Percentiles rank a stretch among this genome's conserved stretches.
Evolutionary conservation across 1,139 yeast genomes (phyloP).

Genomic region (Protomyces pachydermus): DNA sequence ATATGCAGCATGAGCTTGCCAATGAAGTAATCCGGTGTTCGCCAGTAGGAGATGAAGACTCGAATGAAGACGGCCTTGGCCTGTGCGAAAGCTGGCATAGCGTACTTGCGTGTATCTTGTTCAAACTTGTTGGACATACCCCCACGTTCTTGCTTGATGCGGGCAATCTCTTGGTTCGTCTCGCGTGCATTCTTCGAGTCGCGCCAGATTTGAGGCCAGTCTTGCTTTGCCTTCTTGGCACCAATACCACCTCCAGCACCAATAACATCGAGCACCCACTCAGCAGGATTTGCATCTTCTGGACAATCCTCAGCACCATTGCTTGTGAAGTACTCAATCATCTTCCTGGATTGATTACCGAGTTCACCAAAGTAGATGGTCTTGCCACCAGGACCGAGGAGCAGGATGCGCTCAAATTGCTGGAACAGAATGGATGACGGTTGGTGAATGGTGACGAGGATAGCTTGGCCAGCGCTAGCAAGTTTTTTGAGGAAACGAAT

Average conservation of each 20-base stretch:
- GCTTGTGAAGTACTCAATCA: slow-evolving; percentile 63
- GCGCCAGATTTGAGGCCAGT: slow-evolving; percentile 63
- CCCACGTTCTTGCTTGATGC: not conserved
- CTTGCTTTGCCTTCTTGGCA: slow-evolving; percentile 60
- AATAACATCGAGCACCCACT: slow-evolving; percentile 73
- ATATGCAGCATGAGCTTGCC: slow-evolving; percentile 55
- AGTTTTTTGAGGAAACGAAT: slow-evolving; percentile 55
- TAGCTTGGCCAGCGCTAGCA: slow-evolving; percentile 60
- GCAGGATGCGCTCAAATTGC: slow-evolving; percentile 68
- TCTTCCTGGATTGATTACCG: slow-evolving; percentile 56
- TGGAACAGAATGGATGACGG: slow-evolving; percentile 52
- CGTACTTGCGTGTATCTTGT: slow-evolving; percentile 34
- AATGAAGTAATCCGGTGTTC: slow-evolving; percentile 56
- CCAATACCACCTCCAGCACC: slow-evolving; percentile 73
- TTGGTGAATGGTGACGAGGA: slow-evolving; percentile 77
- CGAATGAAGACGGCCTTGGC: slow-evolving; percentile 49
- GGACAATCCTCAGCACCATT: slow-evolving; percentile 67
- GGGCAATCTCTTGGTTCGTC: slow-evolving; percentile 36
- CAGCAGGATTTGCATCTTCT: slow-evolving; percentile 67
- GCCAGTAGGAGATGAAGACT: slow-evolving; percentile 61
- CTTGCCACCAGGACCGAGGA: slow-evolving; percentile 67
- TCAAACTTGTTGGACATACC: not conserved
- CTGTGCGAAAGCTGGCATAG: slow-evolving; percentile 49
- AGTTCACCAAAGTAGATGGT: slow-evolving; percentile 78
- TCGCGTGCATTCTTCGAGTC: slow-evolving; percentile 51